Conservation (phyloP, 2,329 filamentous ascomycete species). For the Didymella segeticola region DNA sequence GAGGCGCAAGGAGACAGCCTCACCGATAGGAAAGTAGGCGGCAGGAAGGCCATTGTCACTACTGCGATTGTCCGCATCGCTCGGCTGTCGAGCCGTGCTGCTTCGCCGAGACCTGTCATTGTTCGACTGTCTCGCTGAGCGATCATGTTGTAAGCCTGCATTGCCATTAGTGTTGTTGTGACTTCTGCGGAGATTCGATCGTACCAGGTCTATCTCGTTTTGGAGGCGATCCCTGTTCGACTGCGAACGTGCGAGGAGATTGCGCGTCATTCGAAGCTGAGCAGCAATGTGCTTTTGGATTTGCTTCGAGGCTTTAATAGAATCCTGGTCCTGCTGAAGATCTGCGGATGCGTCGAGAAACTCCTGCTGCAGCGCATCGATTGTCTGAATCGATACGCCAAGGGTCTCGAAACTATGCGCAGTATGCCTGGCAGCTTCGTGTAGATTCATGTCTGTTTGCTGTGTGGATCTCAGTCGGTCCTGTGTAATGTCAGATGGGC, state of each 20-base stretch:
- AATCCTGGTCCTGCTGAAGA: no score
- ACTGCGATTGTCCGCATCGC: conserved; percentile 27
- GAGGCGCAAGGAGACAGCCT: neutral
- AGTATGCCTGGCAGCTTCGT: conserved; percentile 25
- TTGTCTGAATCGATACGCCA: conserved; percentile 12
- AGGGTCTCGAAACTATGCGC: conserved; percentile 26
- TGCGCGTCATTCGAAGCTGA: conserved; percentile 21
- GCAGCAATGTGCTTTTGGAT: conserved; percentile 5
- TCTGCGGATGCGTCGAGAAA: neutral
- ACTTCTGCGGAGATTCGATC: neutral
- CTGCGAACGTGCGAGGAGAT: conserved; percentile 14
- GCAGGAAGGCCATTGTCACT: conserved; percentile 31
- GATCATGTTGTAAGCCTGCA: conserved; percentile 28
- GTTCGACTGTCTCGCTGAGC: conserved; percentile 25
- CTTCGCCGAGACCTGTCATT: conserved; percentile 23
- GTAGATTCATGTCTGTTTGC: neutral
- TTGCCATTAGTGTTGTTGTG: neutral
- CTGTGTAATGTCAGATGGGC: neutral
- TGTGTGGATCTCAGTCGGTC: conserved; percentile 1
- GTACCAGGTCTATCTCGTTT: conserved; percentile 27
- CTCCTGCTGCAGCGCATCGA: conserved; percentile 15
- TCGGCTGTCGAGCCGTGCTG: conserved; percentile 21
- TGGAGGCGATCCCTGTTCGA: conserved; percentile 28
- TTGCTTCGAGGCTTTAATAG: neutral
- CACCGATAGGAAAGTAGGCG: conserved; percentile 29